Evolutionary conservation across 1,139 yeast species (phyloP).

Genomic region (Diutina siamensis): DNA sequence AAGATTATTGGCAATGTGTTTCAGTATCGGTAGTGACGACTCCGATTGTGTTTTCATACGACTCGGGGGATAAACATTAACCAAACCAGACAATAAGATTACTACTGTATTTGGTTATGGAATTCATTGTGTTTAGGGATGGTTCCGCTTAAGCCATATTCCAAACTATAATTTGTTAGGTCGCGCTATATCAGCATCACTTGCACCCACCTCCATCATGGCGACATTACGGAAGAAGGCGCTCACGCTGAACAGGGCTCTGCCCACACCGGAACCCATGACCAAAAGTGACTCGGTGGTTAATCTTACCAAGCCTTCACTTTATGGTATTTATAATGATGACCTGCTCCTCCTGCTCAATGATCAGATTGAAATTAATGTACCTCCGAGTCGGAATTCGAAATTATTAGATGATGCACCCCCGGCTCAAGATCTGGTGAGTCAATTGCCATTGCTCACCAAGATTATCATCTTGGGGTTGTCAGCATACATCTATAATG

Average conservation of each 20-base stretch:
- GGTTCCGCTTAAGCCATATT: too few relatives aligned
- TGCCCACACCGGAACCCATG: constrained; percentile 12
- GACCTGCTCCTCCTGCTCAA: constrained; percentile 23
- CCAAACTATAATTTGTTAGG: too few relatives aligned
- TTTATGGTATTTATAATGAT: constrained; percentile 37
- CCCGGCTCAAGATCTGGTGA: neutral
- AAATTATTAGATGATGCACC: neutral
- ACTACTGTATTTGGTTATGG: too few relatives aligned
- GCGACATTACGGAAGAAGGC: constrained; percentile 5
- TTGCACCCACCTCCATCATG: neutral
- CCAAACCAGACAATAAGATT: too few relatives aligned
- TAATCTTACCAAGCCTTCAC: constrained; percentile 37
- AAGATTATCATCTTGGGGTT: constrained; percentile 23
- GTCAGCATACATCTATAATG: constrained; percentile 39
- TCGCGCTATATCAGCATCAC: too few relatives aligned
- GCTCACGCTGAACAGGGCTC: neutral
- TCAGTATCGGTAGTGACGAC: too few relatives aligned
- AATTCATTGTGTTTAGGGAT: too few relatives aligned
- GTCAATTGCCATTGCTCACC: neutral
- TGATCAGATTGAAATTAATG: constrained; percentile 13
- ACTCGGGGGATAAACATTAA: too few relatives aligned
- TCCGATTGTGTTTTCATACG: too few relatives aligned
- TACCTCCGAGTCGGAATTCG: constrained; percentile 3
- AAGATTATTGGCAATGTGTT: too few relatives aligned
- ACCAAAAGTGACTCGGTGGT: constrained; percentile 32